A percentile compares a stretch with the other conserved stretches of the same genome.
Evolutionary conservation across 768 basidiomycete species (phyloP).

Genomic region (Imleria badia): DNA sequence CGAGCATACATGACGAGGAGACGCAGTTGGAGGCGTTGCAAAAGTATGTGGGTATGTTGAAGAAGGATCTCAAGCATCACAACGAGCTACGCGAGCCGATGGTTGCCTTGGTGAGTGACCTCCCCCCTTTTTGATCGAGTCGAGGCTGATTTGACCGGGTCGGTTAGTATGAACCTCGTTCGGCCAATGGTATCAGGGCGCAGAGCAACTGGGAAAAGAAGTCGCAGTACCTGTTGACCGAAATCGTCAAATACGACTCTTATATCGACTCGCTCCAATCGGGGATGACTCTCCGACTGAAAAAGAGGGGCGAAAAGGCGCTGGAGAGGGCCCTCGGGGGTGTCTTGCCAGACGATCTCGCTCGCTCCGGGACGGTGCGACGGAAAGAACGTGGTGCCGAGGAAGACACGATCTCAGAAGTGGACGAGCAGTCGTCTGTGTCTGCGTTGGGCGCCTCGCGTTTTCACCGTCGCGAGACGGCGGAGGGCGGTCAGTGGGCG

Average conservation of each 20-base stretch:
- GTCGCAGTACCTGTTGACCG: slow-evolving; percentile 83
- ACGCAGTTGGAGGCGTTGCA: slow-evolving; percentile 85
- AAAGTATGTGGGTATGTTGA: slow-evolving; percentile 74
- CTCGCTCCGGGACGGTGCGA: slow-evolving; percentile 30
- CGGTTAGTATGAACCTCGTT: slow-evolving; percentile 67
- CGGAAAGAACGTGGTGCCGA: slow-evolving; percentile 42
- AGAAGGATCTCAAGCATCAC: slow-evolving; percentile 78
- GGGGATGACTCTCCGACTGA: slow-evolving; percentile 82
- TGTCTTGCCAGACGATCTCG: slow-evolving; percentile 29
- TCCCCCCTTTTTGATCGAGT: neutral
- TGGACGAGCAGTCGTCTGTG: slow-evolving; percentile 38
- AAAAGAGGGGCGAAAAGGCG: slow-evolving; percentile 88
- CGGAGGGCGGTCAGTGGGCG: slow-evolving; percentile 34
- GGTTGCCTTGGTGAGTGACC: slow-evolving; percentile 59
- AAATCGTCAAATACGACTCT: slow-evolving; percentile 94
- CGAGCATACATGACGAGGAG: slow-evolving; percentile 91
- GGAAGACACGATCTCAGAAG: slow-evolving; percentile 49
- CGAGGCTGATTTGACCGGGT: neutral
- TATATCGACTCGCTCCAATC: slow-evolving; percentile 88
- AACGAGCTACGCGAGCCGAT: slow-evolving; percentile 83
- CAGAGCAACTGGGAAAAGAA: slow-evolving; percentile 91
- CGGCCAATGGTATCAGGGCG: slow-evolving; percentile 72
- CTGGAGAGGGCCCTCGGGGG: slow-evolving; percentile 57
- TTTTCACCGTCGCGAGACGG: slow-evolving; percentile 45
- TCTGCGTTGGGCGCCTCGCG: slow-evolving; percentile 29